Base-by-base conservation (phyloP, 352 stramenopile genomes). In the Pythium dissimile region DNA sequence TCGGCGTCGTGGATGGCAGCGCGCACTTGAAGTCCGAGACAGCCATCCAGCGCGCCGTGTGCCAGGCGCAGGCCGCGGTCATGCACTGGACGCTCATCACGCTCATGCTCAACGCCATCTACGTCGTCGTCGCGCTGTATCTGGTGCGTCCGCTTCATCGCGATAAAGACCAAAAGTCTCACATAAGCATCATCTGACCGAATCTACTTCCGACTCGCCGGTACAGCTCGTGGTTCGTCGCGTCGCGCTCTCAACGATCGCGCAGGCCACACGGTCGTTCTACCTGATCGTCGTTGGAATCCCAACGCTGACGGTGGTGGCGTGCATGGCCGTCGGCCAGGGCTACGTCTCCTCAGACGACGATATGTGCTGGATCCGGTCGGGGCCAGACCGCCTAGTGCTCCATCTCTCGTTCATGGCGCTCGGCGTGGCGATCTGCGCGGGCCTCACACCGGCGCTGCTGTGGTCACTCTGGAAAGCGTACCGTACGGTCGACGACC, bases 321-420 rank as follows among this genome's bases (percentile, higher is more conserved):
- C 47, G 13, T 69, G 58, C 46, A 51, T 47, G 37, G 24, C 42
- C 8, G 27, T 71, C n/a, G 66, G 66, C 18, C 20, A 54, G 23
- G 58, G 58, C 13, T 74, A 71, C 46, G 51, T 21, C 0, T 59
- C 58, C 12, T 52, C 64, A 8, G 42, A 43, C 4, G 62, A 66
- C 15, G 55, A 70, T 39, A 62, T 64, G 16, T 74, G 67, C 50
- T 74, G 66, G 66, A 66, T 74, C 49, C 43, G 48, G n/a, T 41
- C 53, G 23, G 37, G 39, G 28, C 47, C 49, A n/a, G 66, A 69
- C 30, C 66, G 66, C 31, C 42, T 71, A 26, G 28, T 74, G 3
- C 71, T 62, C 49, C 61, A 68, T 18, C 58, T 66, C 16, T 68
- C 62, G 28, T 69, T 66, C 50, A 74, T 68, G 35, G 46, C 64